These are phyloP conservation scores for Sporothrix curviconia DNA, from an alignment of 2,329 filamentous ascomycete genomes.

Conservation along the genomic window DNA sequence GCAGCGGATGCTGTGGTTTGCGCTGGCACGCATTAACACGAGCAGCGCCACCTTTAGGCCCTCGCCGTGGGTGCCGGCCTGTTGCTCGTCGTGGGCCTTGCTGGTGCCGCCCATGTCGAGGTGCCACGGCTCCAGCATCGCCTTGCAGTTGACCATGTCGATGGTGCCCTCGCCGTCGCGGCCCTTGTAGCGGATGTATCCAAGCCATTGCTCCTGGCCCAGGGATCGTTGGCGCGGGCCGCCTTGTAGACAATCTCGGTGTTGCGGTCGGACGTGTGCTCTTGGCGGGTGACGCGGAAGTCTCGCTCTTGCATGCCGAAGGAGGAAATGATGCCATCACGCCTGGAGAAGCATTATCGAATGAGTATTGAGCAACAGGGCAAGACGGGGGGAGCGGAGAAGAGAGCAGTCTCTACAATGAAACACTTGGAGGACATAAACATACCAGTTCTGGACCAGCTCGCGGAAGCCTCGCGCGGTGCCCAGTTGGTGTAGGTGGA, in stretches of 20 bases:
- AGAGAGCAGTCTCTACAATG: no score
- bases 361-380: not conserved
- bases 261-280: constrained; percentile 7
- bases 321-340: constrained; percentile 9
- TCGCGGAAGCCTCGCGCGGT: not conserved
- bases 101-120: constrained; percentile 26
- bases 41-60: constrained; percentile 29
- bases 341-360: not conserved
- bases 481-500: not conserved
- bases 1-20: constrained; percentile 26
- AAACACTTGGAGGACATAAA: no score
- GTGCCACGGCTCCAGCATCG: constrained; percentile 26
- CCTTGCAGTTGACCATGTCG: constrained; percentile 26
- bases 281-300: constrained; percentile 21
- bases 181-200: constrained; percentile 27
- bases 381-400: no score
- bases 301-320: constrained; percentile 21
- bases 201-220: constrained; percentile 22
- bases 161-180: constrained; percentile 22
- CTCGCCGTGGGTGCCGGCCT: constrained; percentile 27
- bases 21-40: constrained; percentile 23
- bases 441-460: not conserved
- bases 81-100: constrained; percentile 20
- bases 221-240: not conserved
- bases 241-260: constrained; percentile 27